Base-by-base conservation (phyloP, 2,329 filamentous ascomycete genomes). In the Scytalidium sp. region DNA sequence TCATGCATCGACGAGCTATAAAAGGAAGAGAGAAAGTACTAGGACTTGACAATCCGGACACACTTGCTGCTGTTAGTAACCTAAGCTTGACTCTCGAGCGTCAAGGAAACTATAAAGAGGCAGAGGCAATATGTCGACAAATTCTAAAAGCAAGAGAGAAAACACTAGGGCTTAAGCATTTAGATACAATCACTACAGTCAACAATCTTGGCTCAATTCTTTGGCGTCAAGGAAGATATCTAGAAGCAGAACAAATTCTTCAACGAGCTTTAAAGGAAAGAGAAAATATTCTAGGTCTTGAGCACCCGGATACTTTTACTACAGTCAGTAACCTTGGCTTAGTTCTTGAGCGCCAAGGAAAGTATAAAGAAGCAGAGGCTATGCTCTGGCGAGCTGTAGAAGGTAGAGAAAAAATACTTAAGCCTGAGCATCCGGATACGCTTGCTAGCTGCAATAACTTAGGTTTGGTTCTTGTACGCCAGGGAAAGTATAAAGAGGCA, bases 401-500 rank as follows among this genome's bases (percentile, higher is more conserved):
- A 41, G 27, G 52, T 6, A 36, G 23, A 11, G 43, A 54, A 43
- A 55, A 43, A 32, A 46, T 55, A 15, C 45, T 56, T 19, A 55
- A 55, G 23, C 41, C 15, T 21, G 45, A 47, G 27, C n/a, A 7
- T 2, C 41, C 41, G 4, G 25, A 45, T 5, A 53, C 51, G 9
- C 29, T 53, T 19, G 39, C 6, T 5, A 56, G 44, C 44, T 56
- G 58, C 40, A 43, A 43, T 19, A 47, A 53, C 32, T 25, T 53
- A 22, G 47, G 32, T 3, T 17, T 41, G 19, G 43, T 19, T 9
- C 39, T 47, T 21, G 3, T 40, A 19, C 47, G 41, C 19, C 13
- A 48, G 19, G 22, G 45, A 7, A 21, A 23, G 23, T 48, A 29
- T 13, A 20, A 42, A 5, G 49, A 51, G 10, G 49, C 49, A 3